A percentile compares a stretch with the other conserved stretches of the same genome.
Conservation (phyloP, 148 eudicot genomes). For the Silene uniflora region DNA sequence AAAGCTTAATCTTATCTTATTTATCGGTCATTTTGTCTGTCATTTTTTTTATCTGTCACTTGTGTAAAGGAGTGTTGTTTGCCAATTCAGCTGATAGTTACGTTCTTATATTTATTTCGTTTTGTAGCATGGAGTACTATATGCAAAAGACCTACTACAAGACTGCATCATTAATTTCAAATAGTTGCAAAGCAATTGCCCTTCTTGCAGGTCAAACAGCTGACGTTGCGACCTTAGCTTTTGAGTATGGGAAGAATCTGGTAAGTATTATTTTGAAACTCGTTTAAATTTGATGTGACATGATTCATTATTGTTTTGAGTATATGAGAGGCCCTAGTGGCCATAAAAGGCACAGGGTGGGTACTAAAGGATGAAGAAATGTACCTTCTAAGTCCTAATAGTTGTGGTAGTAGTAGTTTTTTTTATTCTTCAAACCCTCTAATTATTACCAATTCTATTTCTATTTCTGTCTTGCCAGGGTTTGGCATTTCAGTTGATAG, state of each 20-base stretch:
- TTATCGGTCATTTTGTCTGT: neutral
- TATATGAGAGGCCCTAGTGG: neutral
- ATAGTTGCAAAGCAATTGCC: conserved; percentile 96
- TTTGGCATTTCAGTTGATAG: conserved; percentile 85
- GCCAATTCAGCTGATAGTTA: neutral
- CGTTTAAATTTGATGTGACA: neutral
- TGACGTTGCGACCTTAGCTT: conserved; percentile 78
- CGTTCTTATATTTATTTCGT: neutral
- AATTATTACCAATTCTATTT: conserved; percentile 3
- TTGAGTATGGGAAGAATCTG: conserved; percentile 91
- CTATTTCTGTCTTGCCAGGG: conserved; percentile 48
- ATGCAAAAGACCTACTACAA: conserved; percentile 91
- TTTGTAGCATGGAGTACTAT: conserved; percentile 84
- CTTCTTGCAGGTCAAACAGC: conserved; percentile 89
- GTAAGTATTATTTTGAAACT: conserved; percentile 34
- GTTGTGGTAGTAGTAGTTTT: neutral
- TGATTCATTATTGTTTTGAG: neutral
- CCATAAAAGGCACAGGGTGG: neutral
- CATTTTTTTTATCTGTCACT: too few species aligned
- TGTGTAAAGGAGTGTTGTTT: neutral
- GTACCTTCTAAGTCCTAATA: neutral
- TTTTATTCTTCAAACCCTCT: neutral
- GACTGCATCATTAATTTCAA: conserved; percentile 89
- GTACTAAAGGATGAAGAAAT: neutral
- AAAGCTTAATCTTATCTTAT: neutral